phyloP scores from a whole-genome alignment of 176 grass and related monocot species.

The Sorghum bicolor region DNA sequence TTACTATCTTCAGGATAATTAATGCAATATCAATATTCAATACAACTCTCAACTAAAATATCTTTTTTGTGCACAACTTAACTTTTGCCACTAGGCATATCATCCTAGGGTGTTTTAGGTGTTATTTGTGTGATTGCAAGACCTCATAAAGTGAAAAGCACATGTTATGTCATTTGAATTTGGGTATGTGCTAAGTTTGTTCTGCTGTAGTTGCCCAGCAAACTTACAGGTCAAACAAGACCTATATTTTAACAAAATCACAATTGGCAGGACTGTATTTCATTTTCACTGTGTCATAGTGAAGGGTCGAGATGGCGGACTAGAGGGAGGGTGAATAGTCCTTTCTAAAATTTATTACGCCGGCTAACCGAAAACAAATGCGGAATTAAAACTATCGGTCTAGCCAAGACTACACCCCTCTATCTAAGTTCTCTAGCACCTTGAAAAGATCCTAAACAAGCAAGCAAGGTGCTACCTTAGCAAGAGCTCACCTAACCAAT shows the following conservation, averaged over 20 bases:
- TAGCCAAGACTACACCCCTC: too few relatives aligned
- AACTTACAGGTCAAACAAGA: not conserved
- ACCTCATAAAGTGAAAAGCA: not conserved
- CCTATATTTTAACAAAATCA: not conserved
- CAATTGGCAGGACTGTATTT: not conserved
- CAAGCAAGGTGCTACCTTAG: too few relatives aligned
- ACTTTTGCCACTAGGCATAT: not conserved
- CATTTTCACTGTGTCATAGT: not conserved
- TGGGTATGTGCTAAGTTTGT: not conserved
- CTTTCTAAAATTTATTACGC: too few relatives aligned
- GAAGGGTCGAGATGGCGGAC: too few relatives aligned
- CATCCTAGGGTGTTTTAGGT: not conserved
- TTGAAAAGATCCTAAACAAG: too few relatives aligned
- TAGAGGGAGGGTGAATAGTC: too few relatives aligned
- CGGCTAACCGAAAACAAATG: too few relatives aligned
- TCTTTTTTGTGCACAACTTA: not conserved
- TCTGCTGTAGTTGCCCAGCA: not conserved
- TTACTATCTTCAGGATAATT: not conserved
- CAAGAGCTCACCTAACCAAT: too few relatives aligned
- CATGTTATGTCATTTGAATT: constrained; percentile 29
- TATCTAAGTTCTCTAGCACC: too few relatives aligned
- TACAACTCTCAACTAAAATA: not conserved
- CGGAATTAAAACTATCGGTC: too few relatives aligned
- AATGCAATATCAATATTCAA: not conserved
- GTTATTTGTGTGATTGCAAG: not conserved